Percentiles rank a stretch among this genome's conserved stretches.
These are phyloP conservation scores for Cyberlindnera galapagoensis DNA, from an alignment of 805 yeast species.

Conservation along the genomic window DNA sequence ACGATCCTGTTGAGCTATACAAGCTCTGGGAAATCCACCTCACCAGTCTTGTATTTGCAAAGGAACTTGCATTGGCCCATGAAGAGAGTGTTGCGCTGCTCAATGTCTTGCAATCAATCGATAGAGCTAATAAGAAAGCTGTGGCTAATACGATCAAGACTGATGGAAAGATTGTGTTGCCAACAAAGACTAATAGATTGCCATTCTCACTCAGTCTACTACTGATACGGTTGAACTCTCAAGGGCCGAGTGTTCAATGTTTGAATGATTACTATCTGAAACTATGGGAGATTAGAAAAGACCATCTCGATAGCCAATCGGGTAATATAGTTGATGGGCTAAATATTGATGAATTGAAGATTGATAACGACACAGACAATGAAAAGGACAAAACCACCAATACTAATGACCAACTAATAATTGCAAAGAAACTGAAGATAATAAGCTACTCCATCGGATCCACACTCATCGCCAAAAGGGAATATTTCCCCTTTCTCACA, in stretches of 20 bases:
- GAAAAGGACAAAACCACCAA: background rate
- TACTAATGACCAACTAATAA: background rate
- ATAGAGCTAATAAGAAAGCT: constrained; percentile 3
- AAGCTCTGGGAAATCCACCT: constrained; percentile 23
- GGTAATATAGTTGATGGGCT: too few relatives aligned
- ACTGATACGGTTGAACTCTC: constrained; percentile 19
- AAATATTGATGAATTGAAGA: too few relatives aligned
- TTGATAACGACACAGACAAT: too few relatives aligned
- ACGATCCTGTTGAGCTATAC: constrained; percentile 4
- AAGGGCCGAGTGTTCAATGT: constrained; percentile 16
- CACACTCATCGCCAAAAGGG: constrained; percentile 24
- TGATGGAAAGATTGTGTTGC: background rate
- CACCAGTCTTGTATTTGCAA: constrained; percentile 14
- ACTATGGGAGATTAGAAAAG: constrained; percentile 13
- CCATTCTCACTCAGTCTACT: constrained; percentile 19
- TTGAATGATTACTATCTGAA: constrained; percentile 12
- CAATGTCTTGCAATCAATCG: constrained; percentile 14
- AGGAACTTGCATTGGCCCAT: constrained; percentile 21
- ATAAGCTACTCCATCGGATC: constrained; percentile 20
- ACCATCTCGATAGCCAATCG: too few relatives aligned
- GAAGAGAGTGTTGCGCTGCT: constrained; percentile 22
- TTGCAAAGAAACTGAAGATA: constrained; percentile 4
- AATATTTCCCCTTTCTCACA: constrained; percentile 22
- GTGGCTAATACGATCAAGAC: background rate
- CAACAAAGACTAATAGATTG: constrained; percentile 12